Percentiles rank a stretch among this genome's conserved stretches.
phyloP scores from a whole-genome alignment of 2,329 filamentous ascomycete genomes.

The Xylariomycetidae sp. region DNA sequence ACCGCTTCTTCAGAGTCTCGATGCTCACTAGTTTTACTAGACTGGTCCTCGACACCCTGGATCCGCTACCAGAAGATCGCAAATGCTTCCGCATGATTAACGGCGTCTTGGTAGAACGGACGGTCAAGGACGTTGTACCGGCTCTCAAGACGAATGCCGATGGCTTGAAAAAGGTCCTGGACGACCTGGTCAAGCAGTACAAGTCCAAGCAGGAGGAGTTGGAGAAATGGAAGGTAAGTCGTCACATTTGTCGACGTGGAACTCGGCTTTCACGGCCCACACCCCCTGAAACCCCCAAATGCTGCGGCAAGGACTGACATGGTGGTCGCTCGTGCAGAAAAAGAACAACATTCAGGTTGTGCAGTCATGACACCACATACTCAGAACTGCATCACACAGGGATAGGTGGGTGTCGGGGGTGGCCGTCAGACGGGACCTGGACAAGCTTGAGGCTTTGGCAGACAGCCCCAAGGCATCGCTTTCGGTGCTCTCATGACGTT shows the following conservation, averaged over 20 bases:
- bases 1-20: slow-evolving; percentile 34
- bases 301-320: slow-evolving; percentile 12
- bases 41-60: slow-evolving; percentile 87
- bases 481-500: slow-evolving; percentile 4
- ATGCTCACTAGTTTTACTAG: slow-evolving; percentile 38
- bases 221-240: slow-evolving; percentile 90
- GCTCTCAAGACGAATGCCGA: slow-evolving; percentile 91
- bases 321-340: slow-evolving; percentile 53
- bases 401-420: too few relatives aligned
- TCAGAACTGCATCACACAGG: too few relatives aligned
- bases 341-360: slow-evolving; percentile 88
- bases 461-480: too few relatives aligned
- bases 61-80: slow-evolving; percentile 73
- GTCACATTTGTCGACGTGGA: slow-evolving; percentile 5
- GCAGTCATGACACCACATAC: slow-evolving; percentile 53
- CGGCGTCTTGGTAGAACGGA: slow-evolving; percentile 89
- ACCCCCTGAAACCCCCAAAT: slow-evolving; percentile 4
- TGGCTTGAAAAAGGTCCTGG: slow-evolving; percentile 86
- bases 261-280: slow-evolving; percentile 9
- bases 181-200: slow-evolving; percentile 94
- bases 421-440: too few relatives aligned
- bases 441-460: too few relatives aligned
- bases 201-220: slow-evolving; percentile 90
- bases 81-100: slow-evolving; percentile 99
- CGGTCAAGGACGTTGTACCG: slow-evolving; percentile 86